Evolutionary conservation across 768 basidiomycete species (phyloP), one percentile per base, ranked within the genome.

Genomic region (Paxillus involutus): DNA sequence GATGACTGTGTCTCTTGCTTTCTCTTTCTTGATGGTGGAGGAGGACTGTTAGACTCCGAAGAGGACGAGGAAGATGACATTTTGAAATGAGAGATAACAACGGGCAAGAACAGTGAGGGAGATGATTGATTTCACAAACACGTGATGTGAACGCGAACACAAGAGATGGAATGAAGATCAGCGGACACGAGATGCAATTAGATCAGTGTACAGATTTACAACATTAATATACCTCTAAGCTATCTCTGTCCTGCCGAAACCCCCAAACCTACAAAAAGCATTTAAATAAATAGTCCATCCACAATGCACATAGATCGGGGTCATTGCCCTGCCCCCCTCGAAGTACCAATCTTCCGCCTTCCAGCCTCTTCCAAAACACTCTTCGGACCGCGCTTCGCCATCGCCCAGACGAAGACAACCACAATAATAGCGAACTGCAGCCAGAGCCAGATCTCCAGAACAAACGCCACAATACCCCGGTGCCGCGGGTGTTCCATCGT

Each of bases 381-480:
- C 72, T 84, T 85, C 6, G 90, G 90, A 3, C 91, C 90, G 17
- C 82, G 77, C 69, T 77, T 83, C 53, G 89, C 88, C 85, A 91
- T 88, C 33, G 88, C 82, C 79, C 83, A 91, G 50, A 94, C 67
- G 68, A 93, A 93, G 49, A 91, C 84, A 40, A 85, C 51, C 32
- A 92, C 77, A 58, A 94, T 83, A 56, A 91, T 76, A 8, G 68
- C 74, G 63, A 93, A 91, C 69, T 94, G 91, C 55, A 91, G 67
- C 89, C 90, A 91, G 58, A 93, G 69, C 91, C 91, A 93, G 19
- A 89, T 66, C 71, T 91, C 88, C 46, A 93, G 61, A 58, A 91
- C 66, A 46, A 87, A 70, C 39, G 65, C 71, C 33, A 73, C 71
- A 19, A 76, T 56, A 7, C 69, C 63, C 6, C 75, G 71, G 14